Evolutionary conservation across 1,139 yeast genomes (phyloP).

Genomic region (Geotrichum australiense): DNA sequence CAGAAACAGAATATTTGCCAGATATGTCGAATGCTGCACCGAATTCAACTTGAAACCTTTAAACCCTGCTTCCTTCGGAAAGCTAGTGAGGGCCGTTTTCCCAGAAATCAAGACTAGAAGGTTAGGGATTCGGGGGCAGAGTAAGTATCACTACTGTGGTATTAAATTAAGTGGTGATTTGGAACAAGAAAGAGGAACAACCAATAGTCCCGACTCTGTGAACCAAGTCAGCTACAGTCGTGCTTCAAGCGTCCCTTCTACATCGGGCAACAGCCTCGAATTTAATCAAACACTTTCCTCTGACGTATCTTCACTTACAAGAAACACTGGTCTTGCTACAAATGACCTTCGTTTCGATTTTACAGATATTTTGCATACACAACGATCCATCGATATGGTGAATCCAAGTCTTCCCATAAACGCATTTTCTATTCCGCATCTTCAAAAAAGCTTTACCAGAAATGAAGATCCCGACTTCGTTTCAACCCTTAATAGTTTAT

Average conservation of each 20-base stretch:
- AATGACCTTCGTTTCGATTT: constrained; percentile 16
- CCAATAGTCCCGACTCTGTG: constrained; percentile 21
- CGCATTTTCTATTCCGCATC: constrained; percentile 43
- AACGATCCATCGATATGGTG: constrained; percentile 20
- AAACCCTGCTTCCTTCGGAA: constrained; percentile 85
- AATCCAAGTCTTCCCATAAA: no score
- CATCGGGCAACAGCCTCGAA: neutral
- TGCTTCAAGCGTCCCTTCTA: constrained; percentile 4
- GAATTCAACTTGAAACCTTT: constrained; percentile 60
- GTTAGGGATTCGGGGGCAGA: constrained; percentile 81
- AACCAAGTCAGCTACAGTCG: constrained; percentile 1
- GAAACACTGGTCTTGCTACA: neutral
- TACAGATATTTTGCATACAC: constrained; percentile 22
- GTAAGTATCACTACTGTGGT: constrained; percentile 90
- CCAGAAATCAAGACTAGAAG: constrained; percentile 77
- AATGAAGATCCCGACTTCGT: constrained; percentile 53
- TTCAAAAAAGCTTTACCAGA: constrained; percentile 45
- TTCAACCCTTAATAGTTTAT: constrained; percentile 53
- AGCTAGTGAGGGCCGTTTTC: constrained; percentile 63
- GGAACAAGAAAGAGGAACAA: constrained; percentile 14
- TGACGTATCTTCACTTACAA: neutral
- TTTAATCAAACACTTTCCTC: neutral
- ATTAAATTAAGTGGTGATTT: constrained; percentile 53
- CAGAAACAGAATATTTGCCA: constrained; percentile 71
- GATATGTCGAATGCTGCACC: constrained; percentile 70